Percentiles rank a stretch among this genome's conserved stretches.
Conservation (phyloP, 169 alveolate genomes). For the Cyclospora cayetanensis region DNA sequence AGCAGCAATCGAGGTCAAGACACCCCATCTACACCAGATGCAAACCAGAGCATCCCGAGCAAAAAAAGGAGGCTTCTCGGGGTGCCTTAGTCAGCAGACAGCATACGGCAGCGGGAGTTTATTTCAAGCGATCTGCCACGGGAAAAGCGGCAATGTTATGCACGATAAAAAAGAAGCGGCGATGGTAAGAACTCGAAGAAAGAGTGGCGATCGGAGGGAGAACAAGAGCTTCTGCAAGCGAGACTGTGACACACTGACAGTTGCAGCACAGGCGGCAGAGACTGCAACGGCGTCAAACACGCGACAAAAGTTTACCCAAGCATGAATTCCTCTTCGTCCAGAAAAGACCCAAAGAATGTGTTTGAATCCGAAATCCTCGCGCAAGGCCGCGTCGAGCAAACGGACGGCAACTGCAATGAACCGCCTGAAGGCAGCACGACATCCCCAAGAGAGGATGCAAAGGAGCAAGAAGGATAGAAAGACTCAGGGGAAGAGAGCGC, state of each 20-base stretch:
- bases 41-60: too few species aligned
- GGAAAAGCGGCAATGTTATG: neutral
- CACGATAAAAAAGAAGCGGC: neutral
- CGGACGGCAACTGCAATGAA: slow-evolving; percentile 35
- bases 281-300: too few species aligned
- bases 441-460: slow-evolving; percentile 73
- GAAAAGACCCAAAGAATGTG: slow-evolving; percentile 96
- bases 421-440: slow-evolving; percentile 76
- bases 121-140: too few species aligned
- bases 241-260: too few species aligned
- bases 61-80: too few species aligned
- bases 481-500: neutral
- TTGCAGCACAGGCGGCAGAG: too few species aligned
- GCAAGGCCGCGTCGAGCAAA: slow-evolving; percentile 84
- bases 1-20: neutral
- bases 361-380: slow-evolving; percentile 95
- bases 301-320: slow-evolving; percentile 99
- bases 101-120: too few species aligned
- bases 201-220: neutral
- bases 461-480: too few species aligned
- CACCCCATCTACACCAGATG: too few species aligned
- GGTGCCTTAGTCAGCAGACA: too few species aligned
- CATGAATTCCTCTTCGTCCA: slow-evolving; percentile 99
- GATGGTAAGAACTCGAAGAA: neutral
- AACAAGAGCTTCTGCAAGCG: neutral